A percentile compares a stretch with the other conserved stretches of the same genome.
These are phyloP conservation scores for Takashimella koratensis DNA, from an alignment of 1,284 basidiomycete genomes.

Conservation along the genomic window DNA sequence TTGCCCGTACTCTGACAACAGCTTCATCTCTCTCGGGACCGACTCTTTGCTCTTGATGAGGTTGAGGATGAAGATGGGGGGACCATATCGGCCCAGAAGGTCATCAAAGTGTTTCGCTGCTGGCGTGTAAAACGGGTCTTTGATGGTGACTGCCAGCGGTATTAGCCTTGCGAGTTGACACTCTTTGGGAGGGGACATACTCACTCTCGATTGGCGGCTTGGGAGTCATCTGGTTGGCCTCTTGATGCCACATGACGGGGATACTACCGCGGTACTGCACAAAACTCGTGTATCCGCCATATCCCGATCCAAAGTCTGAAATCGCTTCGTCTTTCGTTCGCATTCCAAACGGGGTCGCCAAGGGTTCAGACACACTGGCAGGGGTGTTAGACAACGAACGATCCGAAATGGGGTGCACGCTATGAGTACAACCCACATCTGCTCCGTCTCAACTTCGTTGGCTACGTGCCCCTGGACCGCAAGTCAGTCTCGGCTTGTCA, in stretches of 20 bases:
- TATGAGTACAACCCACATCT: conserved; percentile 60
- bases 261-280: conserved; percentile 97
- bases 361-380: conserved; percentile 71
- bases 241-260: conserved; percentile 94
- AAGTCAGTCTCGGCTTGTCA: conserved; percentile 2
- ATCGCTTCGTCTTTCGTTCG: conserved; percentile 33
- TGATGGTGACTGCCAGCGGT: conserved; percentile 88
- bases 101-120: conserved; percentile 93
- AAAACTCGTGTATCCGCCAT: conserved; percentile 83
- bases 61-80: conserved; percentile 90
- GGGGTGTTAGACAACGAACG: neutral
- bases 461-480: conserved; percentile 82
- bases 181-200: too few relatives aligned
- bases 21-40: conserved; percentile 86
- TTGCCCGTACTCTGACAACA: conserved; percentile 85
- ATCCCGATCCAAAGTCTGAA: conserved; percentile 28
- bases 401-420: too few relatives aligned
- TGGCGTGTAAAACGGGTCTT: conserved; percentile 92
- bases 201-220: conserved; percentile 92
- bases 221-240: conserved; percentile 82
- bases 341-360: conserved; percentile 85
- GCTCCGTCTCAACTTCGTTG: conserved; percentile 98
- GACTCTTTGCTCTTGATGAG: conserved; percentile 76
- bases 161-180: too few relatives aligned
- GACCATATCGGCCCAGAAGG: conserved; percentile 83